phyloP scores from a whole-genome alignment of 75 land plant species.

The Sequoiadendron giganteum region DNA sequence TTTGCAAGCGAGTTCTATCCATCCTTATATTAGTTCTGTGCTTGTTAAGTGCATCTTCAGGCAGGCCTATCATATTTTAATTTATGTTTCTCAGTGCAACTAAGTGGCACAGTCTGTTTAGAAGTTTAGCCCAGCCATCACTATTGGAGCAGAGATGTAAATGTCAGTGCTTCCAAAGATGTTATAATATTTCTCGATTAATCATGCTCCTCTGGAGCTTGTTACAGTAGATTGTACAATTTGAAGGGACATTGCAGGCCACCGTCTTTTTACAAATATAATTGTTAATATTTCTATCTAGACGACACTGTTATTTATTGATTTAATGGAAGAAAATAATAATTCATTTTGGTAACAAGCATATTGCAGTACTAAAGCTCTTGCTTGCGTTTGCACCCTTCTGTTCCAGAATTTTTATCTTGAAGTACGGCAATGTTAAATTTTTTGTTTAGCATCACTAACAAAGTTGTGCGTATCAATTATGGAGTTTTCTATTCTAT shows the following conservation, averaged over 20 bases:
- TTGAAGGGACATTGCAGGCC: neutral
- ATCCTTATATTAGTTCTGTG: slow-evolving; percentile 42
- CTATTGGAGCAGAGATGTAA: neutral
- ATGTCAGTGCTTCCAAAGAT: neutral
- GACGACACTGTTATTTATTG: neutral
- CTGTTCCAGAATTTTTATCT: neutral
- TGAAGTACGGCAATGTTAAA: neutral
- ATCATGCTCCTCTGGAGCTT: neutral
- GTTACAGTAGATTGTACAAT: neutral
- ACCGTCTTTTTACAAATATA: neutral
- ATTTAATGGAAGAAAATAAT: neutral
- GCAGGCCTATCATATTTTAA: neutral
- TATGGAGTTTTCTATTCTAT: neutral
- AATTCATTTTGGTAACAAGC: neutral
- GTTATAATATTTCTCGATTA: neutral
- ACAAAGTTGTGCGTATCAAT: neutral
- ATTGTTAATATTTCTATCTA: neutral
- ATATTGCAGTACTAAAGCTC: neutral
- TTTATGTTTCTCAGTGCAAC: neutral
- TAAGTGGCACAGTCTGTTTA: neutral
- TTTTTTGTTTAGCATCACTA: neutral
- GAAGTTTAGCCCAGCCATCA: neutral
- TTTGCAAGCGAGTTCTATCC: slow-evolving; percentile 46
- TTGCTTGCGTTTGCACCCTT: neutral
- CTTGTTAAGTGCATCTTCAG: neutral